Conservation (phyloP, 805 yeast species). For the Ogataea methylovora region DNA sequence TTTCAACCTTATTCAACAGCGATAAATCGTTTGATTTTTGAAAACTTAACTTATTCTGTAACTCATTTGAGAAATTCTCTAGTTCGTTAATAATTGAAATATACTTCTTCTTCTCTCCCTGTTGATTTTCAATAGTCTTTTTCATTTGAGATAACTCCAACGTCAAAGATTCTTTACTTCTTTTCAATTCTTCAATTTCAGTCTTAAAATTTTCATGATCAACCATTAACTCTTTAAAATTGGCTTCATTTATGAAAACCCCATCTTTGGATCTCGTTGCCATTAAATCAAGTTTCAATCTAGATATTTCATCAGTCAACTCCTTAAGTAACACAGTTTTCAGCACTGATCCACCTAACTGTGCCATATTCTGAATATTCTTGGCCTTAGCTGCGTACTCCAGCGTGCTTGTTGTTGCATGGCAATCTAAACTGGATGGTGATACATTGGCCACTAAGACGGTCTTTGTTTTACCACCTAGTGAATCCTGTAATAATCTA, state of each 20-base stretch:
- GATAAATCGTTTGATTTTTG: not conserved
- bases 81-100: slow-evolving; percentile 11
- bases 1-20: slow-evolving; percentile 3
- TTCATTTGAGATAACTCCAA: slow-evolving; percentile 26
- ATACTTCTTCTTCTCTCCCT: slow-evolving; percentile 13
- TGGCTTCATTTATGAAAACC: slow-evolving; percentile 51
- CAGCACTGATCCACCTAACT: slow-evolving; percentile 34
- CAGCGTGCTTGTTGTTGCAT: slow-evolving; percentile 46
- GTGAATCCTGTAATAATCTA: slow-evolving; percentile 64
- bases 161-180: slow-evolving; percentile 32
- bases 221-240: slow-evolving; percentile 44
- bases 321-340: slow-evolving; percentile 38
- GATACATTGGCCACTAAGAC: slow-evolving; percentile 83
- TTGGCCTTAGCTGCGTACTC: slow-evolving; percentile 54
- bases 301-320: slow-evolving; percentile 37
- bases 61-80: not conserved
- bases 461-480: slow-evolving; percentile 85
- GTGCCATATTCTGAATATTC: slow-evolving; percentile 44
- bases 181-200: slow-evolving; percentile 39
- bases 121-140: slow-evolving; percentile 10
- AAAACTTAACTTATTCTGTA: not conserved
- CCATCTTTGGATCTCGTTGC: slow-evolving; percentile 64
- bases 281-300: slow-evolving; percentile 42
- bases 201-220: slow-evolving; percentile 42
- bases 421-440: slow-evolving; percentile 44